Percentiles rank a stretch among this genome's conserved stretches.
Conservation (phyloP, 2,329 filamentous ascomycete species). For the Aspergillus luchuensis region DNA sequence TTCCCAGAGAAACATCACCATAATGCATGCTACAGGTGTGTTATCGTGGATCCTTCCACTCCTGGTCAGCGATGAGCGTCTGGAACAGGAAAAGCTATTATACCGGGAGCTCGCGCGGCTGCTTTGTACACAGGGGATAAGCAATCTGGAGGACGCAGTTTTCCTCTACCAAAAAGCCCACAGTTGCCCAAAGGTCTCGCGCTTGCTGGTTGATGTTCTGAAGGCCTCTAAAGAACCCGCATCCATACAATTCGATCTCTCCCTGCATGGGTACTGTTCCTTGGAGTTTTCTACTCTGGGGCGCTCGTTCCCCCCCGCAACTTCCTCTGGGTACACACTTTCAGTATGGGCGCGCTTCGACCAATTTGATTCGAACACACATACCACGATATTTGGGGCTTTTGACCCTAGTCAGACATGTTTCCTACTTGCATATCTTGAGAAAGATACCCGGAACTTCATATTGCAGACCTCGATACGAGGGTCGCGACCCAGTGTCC, state of each 20-base stretch:
- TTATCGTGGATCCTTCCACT: slow-evolving; percentile 67
- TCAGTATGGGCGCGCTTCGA: slow-evolving; percentile 88
- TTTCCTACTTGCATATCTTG: slow-evolving; percentile 90
- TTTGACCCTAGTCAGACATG: slow-evolving; percentile 91
- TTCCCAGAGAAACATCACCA: slow-evolving; percentile 69
- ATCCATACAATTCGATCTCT: slow-evolving; percentile 92
- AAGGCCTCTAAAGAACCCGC: slow-evolving; percentile 74
- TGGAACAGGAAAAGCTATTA: slow-evolving; percentile 58
- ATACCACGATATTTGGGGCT: slow-evolving; percentile 94
- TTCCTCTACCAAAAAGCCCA: slow-evolving; percentile 66
- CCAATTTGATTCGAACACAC: slow-evolving; percentile 76
- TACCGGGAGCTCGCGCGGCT: slow-evolving; percentile 68
- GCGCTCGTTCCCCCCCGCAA: slow-evolving; percentile 77
- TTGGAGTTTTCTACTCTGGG: slow-evolving; percentile 87
- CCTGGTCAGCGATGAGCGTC: slow-evolving; percentile 60
- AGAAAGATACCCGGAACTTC: slow-evolving; percentile 89
- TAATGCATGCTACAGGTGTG: slow-evolving; percentile 71
- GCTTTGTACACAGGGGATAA: slow-evolving; percentile 75
- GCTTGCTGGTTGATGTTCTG: slow-evolving; percentile 74
- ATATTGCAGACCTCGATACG: slow-evolving; percentile 95
- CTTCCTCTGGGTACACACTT: slow-evolving; percentile 82
- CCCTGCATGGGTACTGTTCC: slow-evolving; percentile 82
- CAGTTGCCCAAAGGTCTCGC: slow-evolving; percentile 55
- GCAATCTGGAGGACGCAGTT: slow-evolving; percentile 78
- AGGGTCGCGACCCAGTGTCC: slow-evolving; percentile 81